Percentiles rank a stretch among this genome's conserved stretches.
phyloP scores from a whole-genome alignment of 1,139 yeast genomes.

The Hemisphaericaspora xylanilytica region DNA sequence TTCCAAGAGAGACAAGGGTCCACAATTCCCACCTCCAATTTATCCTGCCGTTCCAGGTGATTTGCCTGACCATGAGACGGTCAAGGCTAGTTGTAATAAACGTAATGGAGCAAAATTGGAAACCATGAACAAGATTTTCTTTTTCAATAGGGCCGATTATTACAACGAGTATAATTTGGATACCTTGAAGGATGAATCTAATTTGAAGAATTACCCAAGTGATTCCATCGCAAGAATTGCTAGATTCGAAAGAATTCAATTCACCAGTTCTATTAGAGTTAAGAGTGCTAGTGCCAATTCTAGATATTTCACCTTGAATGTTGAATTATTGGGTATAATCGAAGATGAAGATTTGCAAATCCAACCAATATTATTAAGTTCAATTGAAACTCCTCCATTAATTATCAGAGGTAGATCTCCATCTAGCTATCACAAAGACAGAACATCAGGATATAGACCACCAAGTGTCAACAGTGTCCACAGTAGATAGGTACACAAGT shows the following conservation, averaged over 20 bases:
- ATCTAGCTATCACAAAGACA: conserved; percentile 52
- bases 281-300: conserved; percentile 45
- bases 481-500: background rate
- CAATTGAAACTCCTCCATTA: conserved; percentile 59
- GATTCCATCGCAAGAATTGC: conserved; percentile 59
- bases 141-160: conserved; percentile 43
- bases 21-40: conserved; percentile 60
- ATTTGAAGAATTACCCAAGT: conserved; percentile 45
- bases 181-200: conserved; percentile 27
- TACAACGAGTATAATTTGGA: conserved; percentile 32
- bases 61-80: conserved; percentile 56
- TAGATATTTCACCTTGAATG: conserved; percentile 52
- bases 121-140: conserved; percentile 28
- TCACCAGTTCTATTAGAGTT: conserved; percentile 58
- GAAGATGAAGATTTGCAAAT: conserved; percentile 41
- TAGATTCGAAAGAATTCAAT: conserved; percentile 66
- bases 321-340: conserved; percentile 52
- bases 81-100: conserved; percentile 60
- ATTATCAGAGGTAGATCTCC: conserved; percentile 71
- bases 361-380: conserved; percentile 39
- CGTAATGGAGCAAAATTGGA: conserved; percentile 33
- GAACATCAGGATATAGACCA: conserved; percentile 37
- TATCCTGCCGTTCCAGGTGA: conserved; percentile 59
- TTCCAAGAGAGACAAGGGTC: conserved; percentile 70
- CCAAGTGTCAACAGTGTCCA: conserved; percentile 4